Evolutionary conservation across 441 rosid genomes (phyloP), one percentile per base, ranked within the genome.

Genomic region (Dalechampia spathulata): DNA sequence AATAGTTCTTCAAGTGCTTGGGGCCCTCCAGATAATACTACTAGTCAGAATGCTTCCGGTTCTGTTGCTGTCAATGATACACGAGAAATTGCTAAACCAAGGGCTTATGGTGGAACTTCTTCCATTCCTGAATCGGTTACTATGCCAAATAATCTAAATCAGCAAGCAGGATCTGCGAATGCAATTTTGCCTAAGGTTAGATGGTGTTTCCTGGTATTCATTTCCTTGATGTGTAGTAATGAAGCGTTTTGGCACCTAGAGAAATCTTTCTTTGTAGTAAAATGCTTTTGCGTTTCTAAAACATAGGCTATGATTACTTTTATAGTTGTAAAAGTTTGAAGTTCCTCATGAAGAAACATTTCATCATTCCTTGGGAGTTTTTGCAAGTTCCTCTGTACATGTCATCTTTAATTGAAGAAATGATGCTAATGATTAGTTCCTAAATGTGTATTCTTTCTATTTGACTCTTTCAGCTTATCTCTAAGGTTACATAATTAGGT

Each of bases 131-230:
- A 79, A 71, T 69, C 65, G 43, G 69, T 64, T 61, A 66, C 83
- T 63, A 56, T 61, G 37, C 61, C 75, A 5, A 79, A 52, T 38
- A 69, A 56, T 63, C 60, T 54, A 50, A 75, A 71, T 61, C 79
- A 65, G 49, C 71, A 77, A 7, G 45, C 69, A 52, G 76, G 67
- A 54, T 76, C 85, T 42, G 69, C 63, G 44, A 75, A 65, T 57
- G 60, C 89, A 46, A 25, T 78, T 49, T 58, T 67, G 59, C 73
- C 84, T 41, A 86, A 84, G 99, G 98, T 90, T n/a, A 30, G 5
- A 30, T 30, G 34, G 34, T 30, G 8, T 8, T 30, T 30, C 8
- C 5, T 3, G 8, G 34, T 30, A 30, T 30, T 30, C 34, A 30
- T 79, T 41, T 14, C 21, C 26, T 41, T 51, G 36, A 10, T 30